These are phyloP conservation scores for Athelia psychrophila DNA, from an alignment of 1,284 basidiomycete species.

Conservation along the genomic window DNA sequence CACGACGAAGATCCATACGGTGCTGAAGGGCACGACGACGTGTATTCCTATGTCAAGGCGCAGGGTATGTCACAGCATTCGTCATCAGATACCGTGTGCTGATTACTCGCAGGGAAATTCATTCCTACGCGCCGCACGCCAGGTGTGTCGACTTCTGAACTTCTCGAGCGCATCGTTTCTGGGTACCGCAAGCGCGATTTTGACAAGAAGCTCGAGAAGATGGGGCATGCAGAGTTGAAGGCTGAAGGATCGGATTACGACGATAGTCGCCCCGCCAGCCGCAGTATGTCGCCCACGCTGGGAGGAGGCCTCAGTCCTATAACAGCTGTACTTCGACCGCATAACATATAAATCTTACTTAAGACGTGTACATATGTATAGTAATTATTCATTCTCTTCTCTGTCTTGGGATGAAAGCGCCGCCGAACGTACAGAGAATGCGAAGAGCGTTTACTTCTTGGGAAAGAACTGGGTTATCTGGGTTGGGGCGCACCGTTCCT, in stretches of 20 bases:
- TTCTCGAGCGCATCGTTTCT: constrained; percentile 86
- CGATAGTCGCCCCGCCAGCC: background rate
- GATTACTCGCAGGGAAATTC: constrained; percentile 75
- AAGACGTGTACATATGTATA: no score
- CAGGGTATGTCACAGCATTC: constrained; percentile 49
- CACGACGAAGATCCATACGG: constrained; percentile 91
- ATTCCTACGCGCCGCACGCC: constrained; percentile 94
- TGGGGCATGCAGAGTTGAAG: constrained; percentile 73
- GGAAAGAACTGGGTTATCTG: no score
- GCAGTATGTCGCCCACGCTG: background rate
- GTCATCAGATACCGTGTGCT: background rate
- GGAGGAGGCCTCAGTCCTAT: no score
- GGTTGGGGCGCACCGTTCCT: no score
- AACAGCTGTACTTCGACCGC: no score
- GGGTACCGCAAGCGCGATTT: constrained; percentile 83
- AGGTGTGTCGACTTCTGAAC: constrained; percentile 90
- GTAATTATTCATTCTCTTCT: no score
- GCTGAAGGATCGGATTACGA: constrained; percentile 30
- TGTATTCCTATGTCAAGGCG: constrained; percentile 82
- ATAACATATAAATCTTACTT: no score
- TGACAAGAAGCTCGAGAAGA: constrained; percentile 87
- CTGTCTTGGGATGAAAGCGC: no score
- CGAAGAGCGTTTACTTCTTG: no score
- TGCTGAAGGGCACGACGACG: constrained; percentile 75
- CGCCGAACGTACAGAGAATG: no score